Evolutionary conservation across 2,329 filamentous ascomycete species (phyloP).

Genomic region (Rasamsonia emersonii): DNA sequence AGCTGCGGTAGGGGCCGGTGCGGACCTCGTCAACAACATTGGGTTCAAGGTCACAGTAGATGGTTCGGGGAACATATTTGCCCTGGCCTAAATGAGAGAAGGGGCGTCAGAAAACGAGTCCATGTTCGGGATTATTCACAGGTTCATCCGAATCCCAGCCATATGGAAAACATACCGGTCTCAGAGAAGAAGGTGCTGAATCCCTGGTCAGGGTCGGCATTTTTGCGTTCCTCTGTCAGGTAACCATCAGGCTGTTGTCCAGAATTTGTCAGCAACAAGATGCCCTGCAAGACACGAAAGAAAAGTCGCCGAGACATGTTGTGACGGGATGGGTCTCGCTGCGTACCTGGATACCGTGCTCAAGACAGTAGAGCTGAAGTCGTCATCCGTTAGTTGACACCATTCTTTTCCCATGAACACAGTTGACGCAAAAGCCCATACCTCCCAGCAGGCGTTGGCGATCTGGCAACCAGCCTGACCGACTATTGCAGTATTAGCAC

Average conservation of each 20-base stretch:
- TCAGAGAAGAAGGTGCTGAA: conserved; percentile 99
- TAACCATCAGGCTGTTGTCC: conserved; percentile 80
- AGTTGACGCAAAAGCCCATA: too few species aligned
- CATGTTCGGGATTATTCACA: conserved; percentile 8
- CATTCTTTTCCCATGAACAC: neutral
- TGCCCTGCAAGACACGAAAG: conserved; percentile 8
- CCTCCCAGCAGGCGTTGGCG: conserved; percentile 99
- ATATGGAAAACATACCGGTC: conserved; percentile 63
- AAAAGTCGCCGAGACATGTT: too few species aligned
- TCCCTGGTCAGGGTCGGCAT: conserved; percentile 82
- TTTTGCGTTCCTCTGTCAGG: conserved; percentile 96
- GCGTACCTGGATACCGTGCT: conserved; percentile 97
- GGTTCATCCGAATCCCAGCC: conserved; percentile 3
- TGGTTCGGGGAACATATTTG: conserved; percentile 97
- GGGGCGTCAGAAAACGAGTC: neutral
- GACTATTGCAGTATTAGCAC: conserved; percentile 53
- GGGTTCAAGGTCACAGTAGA: conserved; percentile 99
- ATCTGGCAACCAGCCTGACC: conserved; percentile 99
- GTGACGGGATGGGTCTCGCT: conserved; percentile 10
- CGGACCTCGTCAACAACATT: conserved; percentile 99
- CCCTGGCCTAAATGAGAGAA: conserved; percentile 61
- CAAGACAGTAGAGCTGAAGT: conserved; percentile 92
- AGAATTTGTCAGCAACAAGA: conserved; percentile 11
- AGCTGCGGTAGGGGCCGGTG: conserved; percentile 87
- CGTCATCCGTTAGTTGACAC: conserved; percentile 24